Evolutionary conservation across 495 filamentous ascomycete genomes (phyloP).

Genomic region (Apodospora peruviana): DNA sequence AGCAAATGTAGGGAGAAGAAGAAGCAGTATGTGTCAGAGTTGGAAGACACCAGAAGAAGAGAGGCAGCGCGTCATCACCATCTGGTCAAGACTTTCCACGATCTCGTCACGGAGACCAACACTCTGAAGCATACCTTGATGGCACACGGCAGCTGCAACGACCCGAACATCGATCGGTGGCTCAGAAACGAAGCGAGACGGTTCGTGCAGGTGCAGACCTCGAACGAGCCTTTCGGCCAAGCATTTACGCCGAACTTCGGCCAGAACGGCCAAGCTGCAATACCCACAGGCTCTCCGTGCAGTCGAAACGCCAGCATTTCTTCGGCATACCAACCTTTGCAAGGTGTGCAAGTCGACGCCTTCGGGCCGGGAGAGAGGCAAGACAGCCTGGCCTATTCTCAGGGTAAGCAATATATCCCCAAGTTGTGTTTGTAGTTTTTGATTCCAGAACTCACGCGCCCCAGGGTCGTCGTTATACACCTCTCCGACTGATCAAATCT

Average conservation of each 20-base stretch:
- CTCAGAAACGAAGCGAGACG: slow-evolving; percentile 38
- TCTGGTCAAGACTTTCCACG: slow-evolving; percentile 34
- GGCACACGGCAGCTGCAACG: slow-evolving; percentile 54
- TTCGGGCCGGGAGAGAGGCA: slow-evolving; percentile 12
- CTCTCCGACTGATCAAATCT: slow-evolving; percentile 15
- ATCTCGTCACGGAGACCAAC: slow-evolving; percentile 42
- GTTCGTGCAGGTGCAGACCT: slow-evolving; percentile 33
- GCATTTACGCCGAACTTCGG: slow-evolving; percentile 16
- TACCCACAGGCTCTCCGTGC: slow-evolving; percentile 8
- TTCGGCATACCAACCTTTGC: slow-evolving; percentile 14
- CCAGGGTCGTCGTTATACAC: slow-evolving; percentile 11
- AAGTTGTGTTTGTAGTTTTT: not conserved
- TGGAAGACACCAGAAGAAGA: slow-evolving; percentile 46
- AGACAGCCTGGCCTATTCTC: slow-evolving; percentile 22
- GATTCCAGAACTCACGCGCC: slow-evolving; percentile 1
- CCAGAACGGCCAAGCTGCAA: not conserved
- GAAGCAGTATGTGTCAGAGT: slow-evolving; percentile 62
- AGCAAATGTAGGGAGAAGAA: slow-evolving; percentile 87
- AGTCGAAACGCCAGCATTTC: slow-evolving; percentile 19
- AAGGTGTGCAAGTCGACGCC: slow-evolving; percentile 11
- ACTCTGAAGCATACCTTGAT: slow-evolving; percentile 53
- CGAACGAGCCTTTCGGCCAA: slow-evolving; percentile 25
- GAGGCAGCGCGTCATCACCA: slow-evolving; percentile 30
- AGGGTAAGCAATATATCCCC: slow-evolving; percentile 13
- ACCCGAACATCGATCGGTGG: slow-evolving; percentile 44